phyloP scores from a whole-genome alignment of 768 basidiomycete genomes.

The Austroboletus festivus region DNA sequence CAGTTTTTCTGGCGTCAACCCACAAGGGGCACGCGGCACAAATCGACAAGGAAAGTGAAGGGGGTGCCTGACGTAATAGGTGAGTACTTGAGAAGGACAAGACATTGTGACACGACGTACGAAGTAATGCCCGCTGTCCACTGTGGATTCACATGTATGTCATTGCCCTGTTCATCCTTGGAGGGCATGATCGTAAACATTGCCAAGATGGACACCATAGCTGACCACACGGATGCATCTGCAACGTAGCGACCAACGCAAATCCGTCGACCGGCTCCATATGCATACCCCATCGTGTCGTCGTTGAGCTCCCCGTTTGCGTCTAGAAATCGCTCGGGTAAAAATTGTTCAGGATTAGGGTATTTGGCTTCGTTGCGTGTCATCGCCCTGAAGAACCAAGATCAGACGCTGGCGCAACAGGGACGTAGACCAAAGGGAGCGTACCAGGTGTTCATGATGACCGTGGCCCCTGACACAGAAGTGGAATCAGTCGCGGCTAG shows the following conservation, averaged over 20 bases:
- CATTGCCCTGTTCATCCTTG: constrained; percentile 23
- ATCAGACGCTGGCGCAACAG: neutral
- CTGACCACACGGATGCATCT: constrained; percentile 38
- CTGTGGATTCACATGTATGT: constrained; percentile 19
- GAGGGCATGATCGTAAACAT: constrained; percentile 33
- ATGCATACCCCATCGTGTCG: constrained; percentile 31
- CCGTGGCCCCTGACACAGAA: constrained; percentile 21
- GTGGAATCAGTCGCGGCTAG: neutral
- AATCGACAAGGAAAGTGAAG: constrained; percentile 24
- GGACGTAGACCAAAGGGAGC: neutral
- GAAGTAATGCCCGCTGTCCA: constrained; percentile 28
- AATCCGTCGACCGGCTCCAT: constrained; percentile 37
- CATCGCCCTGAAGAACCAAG: constrained; percentile 23
- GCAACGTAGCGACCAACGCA: constrained; percentile 44
- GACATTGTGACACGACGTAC: constrained; percentile 11
- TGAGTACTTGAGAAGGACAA: too few relatives aligned
- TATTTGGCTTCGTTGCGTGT: constrained; percentile 36
- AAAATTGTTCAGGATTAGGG: constrained; percentile 31
- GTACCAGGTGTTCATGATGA: constrained; percentile 30
- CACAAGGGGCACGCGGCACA: constrained; percentile 20
- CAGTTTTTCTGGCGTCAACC: constrained; percentile 16
- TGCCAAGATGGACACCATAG: constrained; percentile 34
- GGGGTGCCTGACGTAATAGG: constrained; percentile 25
- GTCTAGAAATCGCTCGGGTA: constrained; percentile 35
- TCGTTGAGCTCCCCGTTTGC: constrained; percentile 21